phyloP scores from a whole-genome alignment of 371 early-diverging fungal genomes.

The Catenaria anguillulae region DNA sequence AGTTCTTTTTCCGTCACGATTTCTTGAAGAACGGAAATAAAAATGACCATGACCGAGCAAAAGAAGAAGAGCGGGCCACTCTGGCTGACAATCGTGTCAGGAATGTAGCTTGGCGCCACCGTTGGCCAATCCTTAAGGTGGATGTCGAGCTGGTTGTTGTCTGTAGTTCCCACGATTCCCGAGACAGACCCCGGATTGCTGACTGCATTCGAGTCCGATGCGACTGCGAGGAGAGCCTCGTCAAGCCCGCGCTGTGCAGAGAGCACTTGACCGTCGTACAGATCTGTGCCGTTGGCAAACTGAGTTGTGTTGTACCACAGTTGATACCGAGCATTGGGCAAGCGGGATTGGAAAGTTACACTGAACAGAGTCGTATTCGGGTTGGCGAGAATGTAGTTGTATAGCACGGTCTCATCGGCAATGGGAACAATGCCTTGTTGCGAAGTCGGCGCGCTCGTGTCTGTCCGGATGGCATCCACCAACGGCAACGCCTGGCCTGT shows the following conservation, averaged over 20 bases:
- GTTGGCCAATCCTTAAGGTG: conserved; percentile 49
- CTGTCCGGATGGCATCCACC: conserved; percentile 7
- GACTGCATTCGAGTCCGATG: conserved; percentile 1
- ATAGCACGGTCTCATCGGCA: conserved; percentile 36
- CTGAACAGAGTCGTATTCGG: conserved; percentile 50
- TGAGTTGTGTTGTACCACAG: conserved; percentile 48
- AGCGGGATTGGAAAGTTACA: conserved; percentile 22
- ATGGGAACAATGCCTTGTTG: conserved; percentile 41
- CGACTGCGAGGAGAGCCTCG: conserved; percentile 34
- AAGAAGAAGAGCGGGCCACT: conserved; percentile 54
- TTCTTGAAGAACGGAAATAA: conserved; percentile 34
- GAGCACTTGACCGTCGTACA: conserved; percentile 37
- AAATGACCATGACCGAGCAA: conserved; percentile 41
- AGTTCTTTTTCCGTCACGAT: conserved; percentile 53
- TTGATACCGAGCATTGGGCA: conserved; percentile 44
- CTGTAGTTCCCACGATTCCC: conserved; percentile 13
- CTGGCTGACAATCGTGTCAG: conserved; percentile 33
- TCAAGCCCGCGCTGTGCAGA: conserved; percentile 44
- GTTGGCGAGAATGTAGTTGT: conserved; percentile 37
- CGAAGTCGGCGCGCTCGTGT: conserved; percentile 14
- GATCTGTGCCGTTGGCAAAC: conserved; percentile 36
- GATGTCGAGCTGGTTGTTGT: conserved; percentile 21
- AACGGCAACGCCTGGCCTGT: conserved; percentile 14
- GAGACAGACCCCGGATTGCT: neutral
- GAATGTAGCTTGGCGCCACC: conserved; percentile 27